These are phyloP conservation scores for Saposhnikovia divaricata DNA, from an alignment of 129 eudicot genomes.

Conservation along the genomic window DNA sequence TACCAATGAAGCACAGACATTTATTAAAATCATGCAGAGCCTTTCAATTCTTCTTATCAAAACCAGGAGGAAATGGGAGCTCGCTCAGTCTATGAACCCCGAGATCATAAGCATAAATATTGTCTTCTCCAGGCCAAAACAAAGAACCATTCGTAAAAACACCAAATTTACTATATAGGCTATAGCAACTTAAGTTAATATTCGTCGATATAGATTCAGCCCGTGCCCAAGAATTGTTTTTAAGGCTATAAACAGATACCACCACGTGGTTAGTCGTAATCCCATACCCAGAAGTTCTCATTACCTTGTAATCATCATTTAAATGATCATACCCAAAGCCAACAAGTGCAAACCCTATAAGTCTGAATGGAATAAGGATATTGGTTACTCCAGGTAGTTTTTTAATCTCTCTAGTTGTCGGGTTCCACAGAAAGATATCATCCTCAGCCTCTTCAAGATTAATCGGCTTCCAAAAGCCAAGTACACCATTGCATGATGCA, in stretches of 20 bases:
- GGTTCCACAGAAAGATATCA: too few relatives aligned
- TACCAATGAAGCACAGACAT: background rate
- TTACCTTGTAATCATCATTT: background rate
- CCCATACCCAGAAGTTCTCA: background rate
- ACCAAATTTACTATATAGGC: background rate
- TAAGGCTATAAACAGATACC: background rate
- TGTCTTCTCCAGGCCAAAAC: background rate
- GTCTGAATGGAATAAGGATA: too few relatives aligned
- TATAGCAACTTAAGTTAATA: background rate
- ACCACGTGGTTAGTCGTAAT: too few relatives aligned
- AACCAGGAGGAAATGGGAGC: background rate
- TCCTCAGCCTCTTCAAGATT: too few relatives aligned
- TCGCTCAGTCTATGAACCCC: background rate
- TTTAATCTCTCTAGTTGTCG: too few relatives aligned
- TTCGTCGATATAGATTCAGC: background rate
- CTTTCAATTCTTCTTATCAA: background rate
- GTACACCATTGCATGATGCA: too few relatives aligned
- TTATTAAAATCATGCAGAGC: background rate
- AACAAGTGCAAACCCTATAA: background rate
- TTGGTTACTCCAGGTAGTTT: too few relatives aligned
- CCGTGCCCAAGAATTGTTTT: background rate
- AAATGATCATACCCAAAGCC: background rate
- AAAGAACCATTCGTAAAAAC: background rate
- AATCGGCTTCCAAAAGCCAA: too few relatives aligned
- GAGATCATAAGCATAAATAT: background rate